phyloP scores from a whole-genome alignment of 2,329 filamentous ascomycete genomes.

The Fusarium torreyae region DNA sequence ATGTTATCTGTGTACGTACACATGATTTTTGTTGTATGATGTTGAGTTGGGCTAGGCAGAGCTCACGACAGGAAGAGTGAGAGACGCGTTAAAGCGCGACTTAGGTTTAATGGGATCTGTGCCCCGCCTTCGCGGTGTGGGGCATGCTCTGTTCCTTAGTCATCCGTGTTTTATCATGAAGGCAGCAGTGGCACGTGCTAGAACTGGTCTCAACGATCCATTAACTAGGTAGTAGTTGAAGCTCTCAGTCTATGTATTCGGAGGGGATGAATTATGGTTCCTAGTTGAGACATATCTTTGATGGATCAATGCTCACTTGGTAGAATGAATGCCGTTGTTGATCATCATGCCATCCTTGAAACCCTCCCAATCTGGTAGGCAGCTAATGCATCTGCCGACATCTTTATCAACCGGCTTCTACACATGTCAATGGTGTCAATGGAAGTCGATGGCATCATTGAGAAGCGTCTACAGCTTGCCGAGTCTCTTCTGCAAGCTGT shows the following conservation, averaged over 20 bases:
- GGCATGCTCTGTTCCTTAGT: constrained; percentile 38
- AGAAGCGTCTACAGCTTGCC: constrained; percentile 36
- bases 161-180: constrained; percentile 12
- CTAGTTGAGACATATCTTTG: too few species aligned
- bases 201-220: background rate
- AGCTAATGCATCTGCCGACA: constrained; percentile 21
- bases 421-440: background rate
- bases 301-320: too few species aligned
- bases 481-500: constrained; percentile 21
- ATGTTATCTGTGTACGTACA: constrained; percentile 47
- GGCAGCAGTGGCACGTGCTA: constrained; percentile 19
- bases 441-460: constrained; percentile 11
- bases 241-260: background rate
- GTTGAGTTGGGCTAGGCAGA: constrained; percentile 35
- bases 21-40: constrained; percentile 51
- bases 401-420: background rate
- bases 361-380: background rate
- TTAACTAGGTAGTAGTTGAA: background rate
- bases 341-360: background rate
- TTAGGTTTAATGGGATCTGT: constrained; percentile 50
- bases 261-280: background rate
- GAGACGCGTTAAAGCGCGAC: constrained; percentile 55
- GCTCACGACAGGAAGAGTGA: constrained; percentile 35
- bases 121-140: constrained; percentile 43
- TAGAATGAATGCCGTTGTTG: background rate